Evolutionary conservation across 768 basidiomycete species (phyloP), one percentile per base, ranked within the genome.

Genomic region (Dacryopinax spathularia): DNA sequence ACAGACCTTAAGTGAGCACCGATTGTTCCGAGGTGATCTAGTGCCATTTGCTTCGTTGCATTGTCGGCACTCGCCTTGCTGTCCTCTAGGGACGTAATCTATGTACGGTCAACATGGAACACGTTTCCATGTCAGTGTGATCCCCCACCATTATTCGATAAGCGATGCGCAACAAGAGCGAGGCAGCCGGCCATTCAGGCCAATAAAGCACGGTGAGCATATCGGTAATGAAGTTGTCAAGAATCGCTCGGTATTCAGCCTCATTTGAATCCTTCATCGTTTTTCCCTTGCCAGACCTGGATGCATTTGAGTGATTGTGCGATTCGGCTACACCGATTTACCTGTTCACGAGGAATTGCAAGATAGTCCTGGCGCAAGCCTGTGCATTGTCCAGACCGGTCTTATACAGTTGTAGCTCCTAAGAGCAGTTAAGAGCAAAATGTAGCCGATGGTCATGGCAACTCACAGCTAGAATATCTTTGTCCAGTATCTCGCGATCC

Each of bases 141-240:
- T n/a, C 7, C 18, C 80, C 10, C 65, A 91, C 94, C 90, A 98
- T 90, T 68, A 85, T 86, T 71, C 86, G 88, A 66, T 85, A 88
- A 6, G 86, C 83, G 56, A 96, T 86, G 43, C 81, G 83, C 35
- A 98, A 75, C 36, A 96, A 78, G 18, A 96, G 74, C 41, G 85
- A 81, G 1, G 96, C 90, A 10, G 90, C 94, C 5, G 96, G 96
- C 93, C 95, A 99, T 74, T 99, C 96, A 0, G 96, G 94, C 84
- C 90, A 90, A 72, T 88, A 93, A 5, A 97, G 77, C 20, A 96
- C 92, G 9, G 82, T 81, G 25, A 98, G 79, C 25, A 96, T 77
- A 70, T 99, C 96, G 1, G 85, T 84, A 39, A 98, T 84, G 12
- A 98, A 77, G 68, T 89, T 89, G 70, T 98, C 95, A 65, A 98